Base-by-base conservation (phyloP, 139 green algal species). In the Eudorina sp. region DNA sequence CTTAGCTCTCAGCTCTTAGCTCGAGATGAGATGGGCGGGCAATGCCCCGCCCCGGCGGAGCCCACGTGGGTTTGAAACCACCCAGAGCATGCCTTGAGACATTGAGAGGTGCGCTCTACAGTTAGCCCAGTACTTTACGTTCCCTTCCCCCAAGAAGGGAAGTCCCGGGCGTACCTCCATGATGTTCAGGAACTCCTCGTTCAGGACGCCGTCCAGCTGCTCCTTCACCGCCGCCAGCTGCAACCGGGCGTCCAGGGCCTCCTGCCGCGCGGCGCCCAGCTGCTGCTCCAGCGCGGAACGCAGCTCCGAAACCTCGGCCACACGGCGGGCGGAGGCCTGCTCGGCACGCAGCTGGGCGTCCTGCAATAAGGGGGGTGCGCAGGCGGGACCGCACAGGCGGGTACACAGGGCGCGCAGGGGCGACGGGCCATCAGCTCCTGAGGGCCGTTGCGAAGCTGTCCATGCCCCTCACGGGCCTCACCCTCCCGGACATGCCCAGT, bases 161-260 rank as follows among this genome's bases (percentile, higher is more conserved):
- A n/a, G n/a, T n/a, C n/a, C n/a, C n/a, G n/a, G n/a, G n/a, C 60
- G 25, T 34, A 82, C 68, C 83, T 88, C 83, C 34, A 88, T 25
- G 16, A 41, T 27, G 6, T 34, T 9, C 83, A 88, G 34, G 23
- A 46, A 88, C 9, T 89, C 88, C 21, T 0, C 58, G 1, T n/a
- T 25, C 3, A 89, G 73, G 55, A 91, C 55, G 18, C 58, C 79
- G n/a, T 91, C 81, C 72, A 91, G 72, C 88, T 91, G 79, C 58
- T 79, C 31, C 41, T 53, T 64, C 31, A 89, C 78, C 40, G 62
- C 45, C 29, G 45, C 53, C 88, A 91, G 53, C 72, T 82, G 41
- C 29, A 18, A 31, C 23, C 53, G 45, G 14, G 81, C 85, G 14
- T 36, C 45, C 46, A 66, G 18, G 2, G 81, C 88, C 70, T 91